Evolutionary conservation across 148 eudicot species (phyloP).

Genomic region (Nepenthes gracilis): DNA sequence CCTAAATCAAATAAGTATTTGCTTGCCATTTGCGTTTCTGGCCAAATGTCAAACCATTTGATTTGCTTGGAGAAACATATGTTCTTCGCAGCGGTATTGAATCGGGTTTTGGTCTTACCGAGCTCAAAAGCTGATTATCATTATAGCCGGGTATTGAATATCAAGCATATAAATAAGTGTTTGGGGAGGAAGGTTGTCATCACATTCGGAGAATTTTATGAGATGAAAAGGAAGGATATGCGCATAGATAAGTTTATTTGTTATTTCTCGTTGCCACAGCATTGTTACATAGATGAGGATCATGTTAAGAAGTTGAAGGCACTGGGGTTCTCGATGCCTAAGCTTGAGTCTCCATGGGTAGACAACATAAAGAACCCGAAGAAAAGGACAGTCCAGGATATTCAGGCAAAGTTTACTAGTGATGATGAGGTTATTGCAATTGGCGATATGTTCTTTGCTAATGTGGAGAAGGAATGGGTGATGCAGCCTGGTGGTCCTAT

Average conservation of each 20-base stretch:
- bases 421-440: conserved; percentile 76
- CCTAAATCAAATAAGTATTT: conserved; percentile 58
- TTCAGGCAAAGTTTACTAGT: conserved; percentile 52
- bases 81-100: conserved; percentile 88
- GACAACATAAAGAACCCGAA: conserved; percentile 84
- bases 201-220: conserved; percentile 68
- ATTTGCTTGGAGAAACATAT: conserved; percentile 97
- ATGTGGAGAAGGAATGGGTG: conserved; percentile 82
- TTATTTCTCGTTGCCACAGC: conserved; percentile 58
- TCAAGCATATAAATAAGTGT: conserved; percentile 83
- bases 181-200: conserved; percentile 81
- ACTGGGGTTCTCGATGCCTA: conserved; percentile 62
- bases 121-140: conserved; percentile 81
- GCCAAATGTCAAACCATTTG: conserved; percentile 95
- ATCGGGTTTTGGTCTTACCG: conserved; percentile 72
- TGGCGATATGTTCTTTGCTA: conserved; percentile 93
- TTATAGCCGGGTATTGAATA: conserved; percentile 56
- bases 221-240: conserved; percentile 51
- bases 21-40: conserved; percentile 75
- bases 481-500: conserved; percentile 97
- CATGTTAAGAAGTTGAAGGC: conserved; percentile 76
- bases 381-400: conserved; percentile 53
- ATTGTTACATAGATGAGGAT: conserved; percentile 75
- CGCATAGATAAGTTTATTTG: conserved; percentile 72
- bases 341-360: conserved; percentile 80